Base-by-base conservation (phyloP, 2,329 filamentous ascomycete species). In the Paecilomyces dactylethromorphus region DNA sequence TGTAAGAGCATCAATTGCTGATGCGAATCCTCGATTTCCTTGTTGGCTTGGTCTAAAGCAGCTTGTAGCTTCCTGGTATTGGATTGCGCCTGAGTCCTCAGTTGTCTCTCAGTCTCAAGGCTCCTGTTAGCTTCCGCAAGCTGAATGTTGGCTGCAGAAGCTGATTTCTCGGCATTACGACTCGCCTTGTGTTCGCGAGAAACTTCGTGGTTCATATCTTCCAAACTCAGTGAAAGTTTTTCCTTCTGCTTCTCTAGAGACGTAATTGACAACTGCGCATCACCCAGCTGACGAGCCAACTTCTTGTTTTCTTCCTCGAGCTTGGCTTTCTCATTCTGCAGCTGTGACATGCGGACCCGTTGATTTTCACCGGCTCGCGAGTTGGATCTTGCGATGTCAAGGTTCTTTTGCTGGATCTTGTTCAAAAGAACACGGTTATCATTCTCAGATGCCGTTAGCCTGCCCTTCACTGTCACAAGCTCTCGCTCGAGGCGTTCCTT, bases 381-480 rank as follows among this genome's bases (percentile, higher is more conserved):
- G 60, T 86, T 91, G 0, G 93, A 94, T 53, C 94, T 86, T 49
- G 93, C 93, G 72, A 99, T 95, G 70, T 99, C 93, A 6, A 99
- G 83, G 31, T 95, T 94, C 79, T 97, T 97, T 69, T 97, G 93
- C 69, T 97, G 93, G 18, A 99, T 82, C 75, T 97, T 97, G 78
- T 97, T 97, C 64, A 97, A 82, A n/a, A 99, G 80, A 4, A 92
- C 88, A 56, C 91, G 88, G 68, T 97, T 97, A 76, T 97, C 93
- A 67, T 97, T 97, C 72, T 99, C 93, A 0, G 93, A 97, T 24
- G 93, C 94, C 7, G 88, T 84, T 49, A 99, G 80, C 22, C 93
- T 88, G 60, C 92, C 92, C 73, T 94, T 96, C 65, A 97, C 85
- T 0, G 93, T 97, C 22, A 91, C 88, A 6, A 97, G 82, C 71